Evolutionary conservation across 2,329 filamentous ascomycete genomes (phyloP).

Genomic region (Sclerotinia nivalis): DNA sequence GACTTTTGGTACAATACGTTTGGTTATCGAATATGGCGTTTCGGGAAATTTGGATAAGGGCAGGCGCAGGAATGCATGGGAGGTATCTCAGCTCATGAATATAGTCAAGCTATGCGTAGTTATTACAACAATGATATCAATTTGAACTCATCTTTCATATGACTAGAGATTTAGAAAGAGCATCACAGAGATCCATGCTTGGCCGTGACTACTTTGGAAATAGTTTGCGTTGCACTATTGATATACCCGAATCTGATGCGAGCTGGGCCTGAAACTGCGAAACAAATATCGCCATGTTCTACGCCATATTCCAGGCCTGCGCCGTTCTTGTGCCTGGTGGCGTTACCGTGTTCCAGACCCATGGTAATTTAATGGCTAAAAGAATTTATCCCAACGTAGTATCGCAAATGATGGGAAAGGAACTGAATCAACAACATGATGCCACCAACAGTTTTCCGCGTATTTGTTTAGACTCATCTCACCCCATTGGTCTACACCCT

Average conservation of each 20-base stretch:
- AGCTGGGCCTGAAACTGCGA: neutral
- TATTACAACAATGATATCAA: neutral
- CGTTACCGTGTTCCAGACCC: neutral
- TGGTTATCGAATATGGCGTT: neutral
- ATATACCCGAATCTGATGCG: neutral
- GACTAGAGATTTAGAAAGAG: neutral
- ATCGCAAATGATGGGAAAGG: neutral
- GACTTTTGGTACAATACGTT: neutral
- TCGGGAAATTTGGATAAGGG: neutral
- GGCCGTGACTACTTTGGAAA: neutral
- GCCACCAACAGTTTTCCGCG: neutral
- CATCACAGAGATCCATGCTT: neutral
- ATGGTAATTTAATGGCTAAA: neutral
- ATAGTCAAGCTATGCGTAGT: neutral
- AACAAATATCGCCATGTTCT: neutral
- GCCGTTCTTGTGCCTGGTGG: neutral
- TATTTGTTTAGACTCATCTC: constrained; percentile 1
- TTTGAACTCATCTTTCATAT: neutral
- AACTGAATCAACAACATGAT: neutral
- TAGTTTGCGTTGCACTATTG: constrained; percentile 6
- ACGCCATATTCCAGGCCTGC: neutral
- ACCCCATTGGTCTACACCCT: neutral
- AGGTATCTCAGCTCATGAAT: constrained; percentile 1
- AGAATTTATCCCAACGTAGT: neutral
- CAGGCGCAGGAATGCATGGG: neutral